Evolutionary conservation across 1,139 yeast genomes (phyloP).

Genomic region (Meyerozyma athensensis): DNA sequence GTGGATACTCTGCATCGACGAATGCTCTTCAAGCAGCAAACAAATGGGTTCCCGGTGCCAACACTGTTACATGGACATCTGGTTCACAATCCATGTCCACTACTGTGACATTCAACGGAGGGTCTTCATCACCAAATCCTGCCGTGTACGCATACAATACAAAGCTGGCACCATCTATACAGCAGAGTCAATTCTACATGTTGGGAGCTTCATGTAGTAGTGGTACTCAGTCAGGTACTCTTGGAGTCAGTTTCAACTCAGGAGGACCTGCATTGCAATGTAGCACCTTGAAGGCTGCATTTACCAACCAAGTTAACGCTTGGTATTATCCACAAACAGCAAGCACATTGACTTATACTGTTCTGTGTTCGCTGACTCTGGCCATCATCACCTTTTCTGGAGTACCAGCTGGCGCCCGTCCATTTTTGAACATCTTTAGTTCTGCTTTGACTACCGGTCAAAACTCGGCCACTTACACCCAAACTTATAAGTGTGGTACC

Average conservation of each 20-base stretch:
- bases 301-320: slow-evolving; percentile 2
- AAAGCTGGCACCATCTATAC: slow-evolving; percentile 6
- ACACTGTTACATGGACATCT: slow-evolving; percentile 16
- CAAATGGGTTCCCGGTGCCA: background rate
- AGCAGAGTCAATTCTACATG: background rate
- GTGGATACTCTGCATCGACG: slow-evolving; percentile 1
- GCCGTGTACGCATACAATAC: no score
- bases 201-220: slow-evolving; percentile 3
- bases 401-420: background rate
- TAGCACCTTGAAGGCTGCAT: background rate
- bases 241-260: slow-evolving; percentile 6
- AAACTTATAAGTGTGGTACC: background rate
- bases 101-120: background rate
- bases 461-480: slow-evolving; percentile 1
- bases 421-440: background rate
- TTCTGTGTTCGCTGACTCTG: background rate
- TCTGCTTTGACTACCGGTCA: slow-evolving; percentile 3
- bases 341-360: background rate
- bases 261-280: slow-evolving; percentile 4
- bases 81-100: slow-evolving; percentile 25
- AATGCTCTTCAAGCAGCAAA: slow-evolving; percentile 3
- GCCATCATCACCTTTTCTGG: background rate
- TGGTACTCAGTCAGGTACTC: background rate
- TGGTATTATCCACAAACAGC: slow-evolving; percentile 4
- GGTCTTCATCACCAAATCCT: background rate